These are phyloP conservation scores for Tolypocladium cylindrosporum DNA, from an alignment of 2,329 filamentous ascomycete genomes.

Conservation along the genomic window DNA sequence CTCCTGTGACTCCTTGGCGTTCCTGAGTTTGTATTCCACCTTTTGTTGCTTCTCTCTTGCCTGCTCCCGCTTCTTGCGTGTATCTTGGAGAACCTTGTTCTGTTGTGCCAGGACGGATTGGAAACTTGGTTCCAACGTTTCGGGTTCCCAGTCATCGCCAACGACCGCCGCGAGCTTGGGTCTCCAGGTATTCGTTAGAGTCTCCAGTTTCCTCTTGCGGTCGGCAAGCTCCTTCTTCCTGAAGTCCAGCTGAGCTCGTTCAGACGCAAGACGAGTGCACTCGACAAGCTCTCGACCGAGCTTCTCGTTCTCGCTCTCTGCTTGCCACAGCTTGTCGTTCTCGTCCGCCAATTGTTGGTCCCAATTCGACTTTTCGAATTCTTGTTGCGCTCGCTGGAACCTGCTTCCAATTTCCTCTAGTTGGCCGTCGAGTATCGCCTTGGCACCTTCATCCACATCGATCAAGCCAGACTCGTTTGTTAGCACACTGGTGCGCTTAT, in stretches of 20 bases:
- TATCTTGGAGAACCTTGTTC: slow-evolving; percentile 47
- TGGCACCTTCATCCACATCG: slow-evolving; percentile 74
- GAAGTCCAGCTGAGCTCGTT: slow-evolving; percentile 75
- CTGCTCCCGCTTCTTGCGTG: slow-evolving; percentile 60
- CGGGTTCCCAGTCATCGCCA: slow-evolving; percentile 55
- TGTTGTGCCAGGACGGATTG: slow-evolving; percentile 52
- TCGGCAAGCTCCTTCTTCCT: slow-evolving; percentile 72
- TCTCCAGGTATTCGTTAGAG: slow-evolving; percentile 65
- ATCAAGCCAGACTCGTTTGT: slow-evolving; percentile 65
- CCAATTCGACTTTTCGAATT: slow-evolving; percentile 54
- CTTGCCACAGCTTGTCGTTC: slow-evolving; percentile 52
- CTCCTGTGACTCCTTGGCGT: slow-evolving; percentile 51
- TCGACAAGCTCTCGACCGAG: slow-evolving; percentile 75
- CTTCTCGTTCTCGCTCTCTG: slow-evolving; percentile 63
- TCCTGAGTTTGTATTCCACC: slow-evolving; percentile 62
- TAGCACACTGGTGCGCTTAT: slow-evolving; percentile 55
- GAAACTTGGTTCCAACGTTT: slow-evolving; percentile 61
- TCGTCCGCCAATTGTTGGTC: slow-evolving; percentile 60
- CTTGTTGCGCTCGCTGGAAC: slow-evolving; percentile 51
- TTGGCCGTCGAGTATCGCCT: slow-evolving; percentile 65
- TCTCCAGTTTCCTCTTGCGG: slow-evolving; percentile 64
- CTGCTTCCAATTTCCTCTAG: slow-evolving; percentile 58
- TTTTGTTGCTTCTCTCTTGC: slow-evolving; percentile 65
- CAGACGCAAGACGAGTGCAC: slow-evolving; percentile 69
- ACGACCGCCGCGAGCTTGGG: slow-evolving; percentile 58